A percentile compares a stretch with the other conserved stretches of the same genome.
Evolutionary conservation across 257 asterid genomes (phyloP).

Genomic region (Solanum virginianum): DNA sequence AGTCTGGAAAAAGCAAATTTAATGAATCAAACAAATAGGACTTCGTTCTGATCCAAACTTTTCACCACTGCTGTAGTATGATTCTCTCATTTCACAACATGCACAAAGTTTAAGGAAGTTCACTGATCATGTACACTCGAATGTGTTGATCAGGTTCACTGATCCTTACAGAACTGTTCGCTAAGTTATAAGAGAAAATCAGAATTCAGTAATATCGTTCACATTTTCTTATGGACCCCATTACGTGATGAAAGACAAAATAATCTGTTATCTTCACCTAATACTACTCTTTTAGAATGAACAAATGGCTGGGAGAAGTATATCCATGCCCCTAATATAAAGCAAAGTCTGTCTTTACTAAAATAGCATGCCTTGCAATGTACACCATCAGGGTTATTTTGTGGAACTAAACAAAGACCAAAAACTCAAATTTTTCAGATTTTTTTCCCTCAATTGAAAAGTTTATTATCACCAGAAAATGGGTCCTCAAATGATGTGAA

Average conservation of each 20-base stretch:
- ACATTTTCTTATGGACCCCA: background rate
- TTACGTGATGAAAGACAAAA: background rate
- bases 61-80: background rate
- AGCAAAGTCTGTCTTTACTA: background rate
- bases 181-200: background rate
- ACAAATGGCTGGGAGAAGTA: background rate
- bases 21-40: background rate
- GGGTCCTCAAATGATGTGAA: background rate
- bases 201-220: background rate
- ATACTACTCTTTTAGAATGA: background rate
- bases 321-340: background rate
- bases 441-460: background rate
- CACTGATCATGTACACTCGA: background rate
- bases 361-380: background rate
- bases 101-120: background rate
- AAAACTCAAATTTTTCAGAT: background rate
- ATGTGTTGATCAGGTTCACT: background rate
- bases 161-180: background rate
- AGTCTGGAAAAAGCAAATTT: background rate
- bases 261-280: background rate
- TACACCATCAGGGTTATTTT: background rate
- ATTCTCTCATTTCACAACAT: background rate
- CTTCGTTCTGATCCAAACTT: background rate
- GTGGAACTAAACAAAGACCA: background rate
- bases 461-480: background rate